Evolutionary conservation across 805 yeast species (phyloP), one percentile per base, ranked within the genome.

Genomic region (Tetrapisispora pingtungensis): DNA sequence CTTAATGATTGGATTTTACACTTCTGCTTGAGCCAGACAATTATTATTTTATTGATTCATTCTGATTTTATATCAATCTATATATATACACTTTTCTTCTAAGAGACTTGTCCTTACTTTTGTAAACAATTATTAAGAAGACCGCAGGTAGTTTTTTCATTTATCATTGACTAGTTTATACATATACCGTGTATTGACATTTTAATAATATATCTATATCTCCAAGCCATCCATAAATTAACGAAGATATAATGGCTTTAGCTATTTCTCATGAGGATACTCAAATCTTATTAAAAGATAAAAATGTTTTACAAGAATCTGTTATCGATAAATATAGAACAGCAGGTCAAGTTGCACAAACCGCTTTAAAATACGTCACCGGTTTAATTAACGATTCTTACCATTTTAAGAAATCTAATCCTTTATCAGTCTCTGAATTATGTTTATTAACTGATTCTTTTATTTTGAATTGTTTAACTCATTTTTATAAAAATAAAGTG

Each of bases 311-410:
- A 51, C 71, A 70, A 52, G 79, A 71, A 27, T 48, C 72, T 15
- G 80, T 81, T 10, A 60, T 86, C 24, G 90, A 82, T 53, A 89
- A 88, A 66, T 88, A 89, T 67, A 76, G 95, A 65, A 71, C 79
- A 41, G 96, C 96, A 4, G 97, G 96, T 40, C 87, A 84, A 65
- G 80, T 88, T 54, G 69, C 93, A 4, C 96, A 89, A 66, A 82
- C 95, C 18, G 81, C 87, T 45, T 70, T 89, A 53, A 67, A 75
- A 47, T 83, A 84, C 60, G 68, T 85, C 41, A 68, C 74, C 8
- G 70, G 74, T 44, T 73, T 84, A 58, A 81, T 87, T 53, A 82
- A 84, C 58, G 79, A 80, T 51, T 75, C 82, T 15, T 84, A 84
- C 64, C 95, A 86, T 59, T 59, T 60, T 41, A 55, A 54, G 34